These are phyloP conservation scores for Cladosporium sphaerospermum DNA, from an alignment of 2,329 filamentous ascomycete genomes.

Conservation along the genomic window DNA sequence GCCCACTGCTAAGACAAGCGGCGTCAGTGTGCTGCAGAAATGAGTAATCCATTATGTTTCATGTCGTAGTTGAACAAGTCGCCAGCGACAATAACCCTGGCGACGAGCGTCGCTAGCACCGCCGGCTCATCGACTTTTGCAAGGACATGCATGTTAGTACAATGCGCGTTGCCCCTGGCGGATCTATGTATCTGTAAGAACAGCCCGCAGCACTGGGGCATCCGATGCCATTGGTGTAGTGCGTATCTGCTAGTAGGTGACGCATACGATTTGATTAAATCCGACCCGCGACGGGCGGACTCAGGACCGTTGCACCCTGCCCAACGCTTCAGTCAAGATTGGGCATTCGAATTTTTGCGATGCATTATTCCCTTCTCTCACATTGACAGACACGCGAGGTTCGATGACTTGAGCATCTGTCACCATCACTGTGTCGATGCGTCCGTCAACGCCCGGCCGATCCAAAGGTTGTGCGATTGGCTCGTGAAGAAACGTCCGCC, in stretches of 20 bases:
- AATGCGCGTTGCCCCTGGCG: no score
- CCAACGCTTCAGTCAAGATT: no score
- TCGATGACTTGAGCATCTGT: no score
- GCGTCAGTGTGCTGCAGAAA: no score
- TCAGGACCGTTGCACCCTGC: not conserved
- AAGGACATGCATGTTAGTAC: not conserved
- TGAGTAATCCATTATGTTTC: not conserved
- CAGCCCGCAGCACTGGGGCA: not conserved
- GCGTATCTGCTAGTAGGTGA: not conserved
- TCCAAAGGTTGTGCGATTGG: not conserved
- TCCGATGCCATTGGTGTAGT: no score
- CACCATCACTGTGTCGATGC: no score
- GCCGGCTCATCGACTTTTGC: not conserved
- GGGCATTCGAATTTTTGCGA: no score
- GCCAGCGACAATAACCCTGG: not conserved
- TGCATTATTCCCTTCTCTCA: no score
- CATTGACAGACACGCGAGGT: no score
- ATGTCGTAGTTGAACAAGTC: not conserved
- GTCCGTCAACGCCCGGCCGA: not conserved
- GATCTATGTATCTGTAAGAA: not conserved
- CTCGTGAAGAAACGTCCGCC: not conserved
- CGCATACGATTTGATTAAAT: constrained; percentile 5
- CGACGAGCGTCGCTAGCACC: not conserved
- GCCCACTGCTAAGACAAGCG: no score
- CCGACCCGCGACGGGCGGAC: not conserved